Evolutionary conservation across 352 stramenopile species (phyloP), one percentile per base, ranked within the genome.

Genomic region (Thraustotheca clavata): DNA sequence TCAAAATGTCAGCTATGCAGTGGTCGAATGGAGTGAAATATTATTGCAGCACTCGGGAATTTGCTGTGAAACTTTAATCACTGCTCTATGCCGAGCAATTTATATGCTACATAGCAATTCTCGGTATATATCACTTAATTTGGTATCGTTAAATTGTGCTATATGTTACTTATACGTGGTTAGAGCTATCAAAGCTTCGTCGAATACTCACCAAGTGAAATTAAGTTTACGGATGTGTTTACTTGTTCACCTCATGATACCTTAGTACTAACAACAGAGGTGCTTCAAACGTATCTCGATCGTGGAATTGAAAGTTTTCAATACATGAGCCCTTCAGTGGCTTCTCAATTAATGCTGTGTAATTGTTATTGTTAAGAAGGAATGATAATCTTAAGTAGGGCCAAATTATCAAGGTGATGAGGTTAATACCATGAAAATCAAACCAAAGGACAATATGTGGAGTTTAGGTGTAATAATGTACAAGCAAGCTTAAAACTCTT

Each of bases 401-500:
- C n/a, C n/a, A n/a, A n/a, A n/a, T n/a, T n/a, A n/a, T n/a, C n/a
- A n/a, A n/a, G n/a, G n/a, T n/a, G n/a, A n/a, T n/a, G n/a, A n/a
- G n/a, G n/a, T n/a, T n/a, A n/a, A n/a, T n/a, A n/a, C n/a, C n/a
- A 38, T 54, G 2, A n/a, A 46, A 6, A 27, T 65, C 26, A 16
- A 27, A 8, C 38, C 9, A 20, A 9, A 20, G 0, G 57, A 65
- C 57, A 65, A 65, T 16, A n/a, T 65, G 7, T 65, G 57, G 57
- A 55, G 35, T 31, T 34, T 65, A n/a, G 57, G 57, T 24, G 57
- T 65, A 14, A 18, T 65, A 1, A n/a, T 65, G 57, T 65, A 39
- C 39, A 32, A 24, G 8, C 18, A 43, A 20, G 49, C 16, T 36
- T 47, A 20, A 43, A 31, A 24, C 5, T 11, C 11, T 47, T 16